A percentile compares a stretch with the other conserved stretches of the same genome.
Conservation (phyloP, 176 grass and related monocot species). For the Ampelocalamus luodianensis region DNA sequence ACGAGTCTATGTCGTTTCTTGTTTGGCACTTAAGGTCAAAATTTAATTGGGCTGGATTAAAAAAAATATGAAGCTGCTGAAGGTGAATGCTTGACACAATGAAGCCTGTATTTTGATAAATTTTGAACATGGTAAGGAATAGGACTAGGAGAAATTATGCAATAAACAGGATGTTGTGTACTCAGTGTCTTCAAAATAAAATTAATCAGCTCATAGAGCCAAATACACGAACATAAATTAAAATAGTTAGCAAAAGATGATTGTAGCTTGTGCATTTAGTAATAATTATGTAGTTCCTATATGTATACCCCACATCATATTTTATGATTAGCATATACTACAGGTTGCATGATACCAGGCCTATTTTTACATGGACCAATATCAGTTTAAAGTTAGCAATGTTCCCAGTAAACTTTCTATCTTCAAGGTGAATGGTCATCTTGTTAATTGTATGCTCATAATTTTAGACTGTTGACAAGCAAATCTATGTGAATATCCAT, state of each 20-base stretch:
- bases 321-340: conserved; percentile 16
- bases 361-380: conserved; percentile 29
- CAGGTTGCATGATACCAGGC: neutral
- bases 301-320: neutral
- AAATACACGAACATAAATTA: neutral
- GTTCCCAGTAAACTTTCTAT: neutral
- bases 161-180: neutral
- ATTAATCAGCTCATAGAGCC: neutral
- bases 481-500: conserved; percentile 14
- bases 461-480: conserved; percentile 19
- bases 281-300: neutral
- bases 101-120: conserved; percentile 18
- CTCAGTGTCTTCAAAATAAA: neutral
- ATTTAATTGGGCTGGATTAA: conserved; percentile 23
- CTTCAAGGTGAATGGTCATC: conserved; percentile 4
- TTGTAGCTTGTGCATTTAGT: conserved; percentile 7
- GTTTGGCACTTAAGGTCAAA: conserved; percentile 3
- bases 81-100: neutral
- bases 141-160: neutral
- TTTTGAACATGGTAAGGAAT: conserved; percentile 7
- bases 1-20: conserved; percentile 7
- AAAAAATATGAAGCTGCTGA: neutral
- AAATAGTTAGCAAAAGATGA: conserved; percentile 24
- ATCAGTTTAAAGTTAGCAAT: neutral
- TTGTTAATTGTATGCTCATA: conserved; percentile 11